Percentiles rank a stretch among this genome's conserved stretches.
These are phyloP conservation scores for Tylopilus plumbeoviolaceoides DNA, from an alignment of 768 basidiomycete species.

Conservation along the genomic window DNA sequence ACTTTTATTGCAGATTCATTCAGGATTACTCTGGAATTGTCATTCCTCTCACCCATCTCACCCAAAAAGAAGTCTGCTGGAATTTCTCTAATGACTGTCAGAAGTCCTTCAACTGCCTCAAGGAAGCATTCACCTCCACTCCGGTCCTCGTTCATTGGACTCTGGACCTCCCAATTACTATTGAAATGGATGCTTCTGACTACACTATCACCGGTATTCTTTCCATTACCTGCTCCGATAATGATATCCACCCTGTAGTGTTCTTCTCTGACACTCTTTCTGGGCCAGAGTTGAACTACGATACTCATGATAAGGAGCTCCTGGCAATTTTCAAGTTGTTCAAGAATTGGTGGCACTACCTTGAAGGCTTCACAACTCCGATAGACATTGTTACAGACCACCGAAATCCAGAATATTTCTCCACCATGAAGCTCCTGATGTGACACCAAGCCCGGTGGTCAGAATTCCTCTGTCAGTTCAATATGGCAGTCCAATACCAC, in stretches of 20 bases:
- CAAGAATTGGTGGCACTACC: neutral
- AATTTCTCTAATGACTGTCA: neutral
- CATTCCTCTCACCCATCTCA: neutral
- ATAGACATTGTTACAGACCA: neutral
- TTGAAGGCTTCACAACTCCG: neutral
- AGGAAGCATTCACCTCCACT: neutral
- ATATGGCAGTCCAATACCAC: neutral
- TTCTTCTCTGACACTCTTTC: neutral
- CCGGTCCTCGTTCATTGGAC: neutral
- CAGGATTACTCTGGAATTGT: neutral
- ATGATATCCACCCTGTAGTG: neutral
- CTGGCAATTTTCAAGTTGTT: neutral
- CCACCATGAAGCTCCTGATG: neutral
- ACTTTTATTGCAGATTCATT: neutral
- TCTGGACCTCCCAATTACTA: neutral
- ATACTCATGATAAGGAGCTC: neutral
- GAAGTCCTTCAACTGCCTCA: neutral
- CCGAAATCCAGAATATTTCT: neutral
- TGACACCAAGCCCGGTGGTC: neutral
- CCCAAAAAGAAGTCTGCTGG: neutral
- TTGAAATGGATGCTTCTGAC: neutral
- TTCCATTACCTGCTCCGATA: neutral
- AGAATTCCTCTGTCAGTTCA: neutral
- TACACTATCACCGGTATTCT: neutral
- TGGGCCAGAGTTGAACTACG: neutral